A percentile compares a stretch with the other conserved stretches of the same genome.
Evolutionary conservation across 148 eudicot genomes (phyloP).

Genomic region (Chenopodium suecicum): DNA sequence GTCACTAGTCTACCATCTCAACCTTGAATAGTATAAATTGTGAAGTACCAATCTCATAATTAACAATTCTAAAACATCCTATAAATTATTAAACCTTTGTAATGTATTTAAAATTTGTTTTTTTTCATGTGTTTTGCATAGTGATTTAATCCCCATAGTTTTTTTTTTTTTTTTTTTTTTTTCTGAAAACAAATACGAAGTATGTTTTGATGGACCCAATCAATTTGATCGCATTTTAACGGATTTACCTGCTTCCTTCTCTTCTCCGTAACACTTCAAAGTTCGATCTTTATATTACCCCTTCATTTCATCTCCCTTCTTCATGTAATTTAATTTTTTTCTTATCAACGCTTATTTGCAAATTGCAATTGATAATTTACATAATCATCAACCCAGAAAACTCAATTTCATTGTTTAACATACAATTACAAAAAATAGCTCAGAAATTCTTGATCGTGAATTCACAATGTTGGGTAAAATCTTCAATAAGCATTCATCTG

Average conservation of each 20-base stretch:
- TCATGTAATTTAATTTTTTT: not conserved
- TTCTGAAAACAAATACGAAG: too few relatives aligned
- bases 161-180: too few relatives aligned
- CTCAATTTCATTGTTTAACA: not conserved
- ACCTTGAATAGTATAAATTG: too few relatives aligned
- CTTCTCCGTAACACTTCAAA: not conserved
- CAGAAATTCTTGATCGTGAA: constrained; percentile 1
- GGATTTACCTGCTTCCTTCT: constrained; percentile 5
- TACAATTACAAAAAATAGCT: not conserved
- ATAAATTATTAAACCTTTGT: too few relatives aligned
- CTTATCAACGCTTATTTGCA: not conserved
- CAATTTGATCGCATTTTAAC: not conserved
- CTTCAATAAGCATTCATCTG: constrained; percentile 28
- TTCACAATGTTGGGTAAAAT: constrained; percentile 29
- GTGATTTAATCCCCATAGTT: too few relatives aligned
- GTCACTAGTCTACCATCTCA: too few relatives aligned
- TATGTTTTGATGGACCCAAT: not conserved
- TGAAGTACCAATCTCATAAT: too few relatives aligned
- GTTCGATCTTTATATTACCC: not conserved
- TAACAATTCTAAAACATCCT: too few relatives aligned
- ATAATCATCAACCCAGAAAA: not conserved
- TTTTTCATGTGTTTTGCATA: too few relatives aligned
- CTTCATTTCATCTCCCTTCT: not conserved
- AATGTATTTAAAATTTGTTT: too few relatives aligned
- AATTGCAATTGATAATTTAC: too few relatives aligned